Base-by-base conservation (phyloP, 169 alveolate species). In the Eimeria acervulina region DNA sequence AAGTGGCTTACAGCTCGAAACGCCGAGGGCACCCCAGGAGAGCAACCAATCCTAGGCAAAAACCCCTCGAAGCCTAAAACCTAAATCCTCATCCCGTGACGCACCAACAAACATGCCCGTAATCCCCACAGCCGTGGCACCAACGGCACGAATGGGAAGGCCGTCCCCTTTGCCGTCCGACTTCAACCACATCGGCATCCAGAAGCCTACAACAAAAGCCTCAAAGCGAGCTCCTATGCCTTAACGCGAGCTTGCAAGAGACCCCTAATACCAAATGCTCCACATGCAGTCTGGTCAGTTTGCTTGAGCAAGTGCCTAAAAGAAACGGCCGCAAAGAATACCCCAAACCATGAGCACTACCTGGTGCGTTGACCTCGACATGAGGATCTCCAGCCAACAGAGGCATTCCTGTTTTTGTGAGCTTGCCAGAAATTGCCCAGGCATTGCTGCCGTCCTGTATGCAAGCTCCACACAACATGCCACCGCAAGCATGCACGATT, bases 311-410 rank as follows among this genome's bases (percentile, higher is more conserved):
- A 63, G 8, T n/a, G 74, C 10, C 74, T n/a, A 12, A 55, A 55
- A 55, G 74, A 63, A 63, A 63, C 51, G 7, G 55, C 31, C 4
- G 84, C 51, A 17, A 74, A 40, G 21, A 74, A 31, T 3, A 7
- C 26, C 44, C 8, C 42, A 44, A 47, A 8, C 68, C 8, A 7
- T 84, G 8, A 44, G 19, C n/a, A 13, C 28, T 36, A 81, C 96
- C 89, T 3, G 96, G 96, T 13, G 96, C 96, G 23, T 38, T 59
- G 33, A 97, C 97, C 87, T 83, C 93, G 72, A 98, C 95, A 95
- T 98, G 99, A 33, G 98, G 98, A 90, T 98, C 99, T 52, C 97
- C 97, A 31, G 98, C 96, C 36, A 98, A 93, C 8, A 98, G 95
- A 23, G 99, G 99, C 90, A 97, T 97, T 68, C 98, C 98, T 78